Evolutionary conservation across 139 green algal genomes (phyloP).

Genomic region (Asterochloris erici): DNA sequence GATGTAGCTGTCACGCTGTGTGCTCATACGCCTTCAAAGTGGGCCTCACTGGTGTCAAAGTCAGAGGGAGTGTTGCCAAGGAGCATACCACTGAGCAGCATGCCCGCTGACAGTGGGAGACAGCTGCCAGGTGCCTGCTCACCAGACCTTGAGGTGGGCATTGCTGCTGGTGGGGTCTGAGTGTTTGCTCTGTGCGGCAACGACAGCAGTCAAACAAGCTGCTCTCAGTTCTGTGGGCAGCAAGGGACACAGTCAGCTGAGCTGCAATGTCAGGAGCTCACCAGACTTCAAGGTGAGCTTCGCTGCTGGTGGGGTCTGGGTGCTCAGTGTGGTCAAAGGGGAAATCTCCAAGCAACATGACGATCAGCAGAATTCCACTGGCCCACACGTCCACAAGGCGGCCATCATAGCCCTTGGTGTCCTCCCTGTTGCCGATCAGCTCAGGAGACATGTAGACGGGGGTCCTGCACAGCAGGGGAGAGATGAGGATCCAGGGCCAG

Average conservation of each 20-base stretch:
- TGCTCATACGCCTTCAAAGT: no score
- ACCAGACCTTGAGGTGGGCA: no score
- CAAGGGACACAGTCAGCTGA: not conserved
- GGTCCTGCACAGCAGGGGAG: constrained; percentile 32
- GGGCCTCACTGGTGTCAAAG: no score
- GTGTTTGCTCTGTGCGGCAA: no score
- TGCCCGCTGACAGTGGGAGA: no score
- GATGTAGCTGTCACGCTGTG: no score
- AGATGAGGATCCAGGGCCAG: not conserved
- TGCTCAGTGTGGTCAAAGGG: constrained; percentile 79
- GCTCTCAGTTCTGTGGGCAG: no score
- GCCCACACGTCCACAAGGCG: constrained; percentile 68
- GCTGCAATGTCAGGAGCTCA: not conserved
- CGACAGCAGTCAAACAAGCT: no score
- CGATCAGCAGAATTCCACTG: constrained; percentile 64
- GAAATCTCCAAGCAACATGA: constrained; percentile 80
- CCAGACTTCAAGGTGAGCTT: constrained; percentile 66
- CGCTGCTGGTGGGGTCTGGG: constrained; percentile 64
- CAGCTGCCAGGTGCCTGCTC: no score
- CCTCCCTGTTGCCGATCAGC: constrained; percentile 46
- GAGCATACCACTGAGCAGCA: no score
- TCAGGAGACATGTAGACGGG: constrained; percentile 79
- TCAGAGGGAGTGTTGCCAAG: no score
- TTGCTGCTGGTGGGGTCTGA: no score
- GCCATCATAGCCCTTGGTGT: constrained; percentile 49